Evolutionary conservation across 2,329 filamentous ascomycete species (phyloP).

Genomic region (Ambrosiella beaveri): DNA sequence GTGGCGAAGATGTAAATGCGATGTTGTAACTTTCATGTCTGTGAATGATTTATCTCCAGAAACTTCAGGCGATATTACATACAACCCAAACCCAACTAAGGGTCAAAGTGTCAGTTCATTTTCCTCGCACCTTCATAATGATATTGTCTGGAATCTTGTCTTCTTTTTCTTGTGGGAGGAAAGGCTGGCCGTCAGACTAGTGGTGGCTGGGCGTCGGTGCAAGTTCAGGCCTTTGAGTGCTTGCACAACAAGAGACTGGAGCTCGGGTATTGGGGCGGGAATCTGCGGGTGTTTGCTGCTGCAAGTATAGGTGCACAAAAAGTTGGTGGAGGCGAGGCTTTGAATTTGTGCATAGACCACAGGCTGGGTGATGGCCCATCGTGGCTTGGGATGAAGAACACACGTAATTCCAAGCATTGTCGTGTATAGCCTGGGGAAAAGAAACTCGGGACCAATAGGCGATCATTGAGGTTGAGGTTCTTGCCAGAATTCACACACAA

Average conservation of each 20-base stretch:
- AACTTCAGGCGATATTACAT: no score
- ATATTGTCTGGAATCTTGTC: no score
- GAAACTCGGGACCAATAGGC: background rate
- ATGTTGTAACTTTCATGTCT: no score
- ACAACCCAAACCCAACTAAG: background rate
- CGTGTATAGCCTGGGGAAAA: background rate
- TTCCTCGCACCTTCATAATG: no score
- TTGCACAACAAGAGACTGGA: background rate
- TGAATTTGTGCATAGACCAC: background rate
- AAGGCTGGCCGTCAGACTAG: no score
- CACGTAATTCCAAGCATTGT: background rate
- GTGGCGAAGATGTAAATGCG: no score
- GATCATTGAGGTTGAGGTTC: background rate
- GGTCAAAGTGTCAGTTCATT: background rate
- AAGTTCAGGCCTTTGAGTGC: conserved; percentile 4
- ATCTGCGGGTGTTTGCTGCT: background rate
- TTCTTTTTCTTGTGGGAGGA: no score
- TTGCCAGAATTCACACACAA: background rate
- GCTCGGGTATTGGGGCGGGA: background rate
- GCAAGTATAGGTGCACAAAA: background rate
- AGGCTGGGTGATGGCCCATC: background rate
- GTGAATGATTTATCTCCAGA: no score
- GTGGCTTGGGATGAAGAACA: background rate
- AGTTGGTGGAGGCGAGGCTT: background rate
- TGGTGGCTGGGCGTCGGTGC: background rate